Evolutionary conservation across 2,329 filamentous ascomycete genomes (phyloP).

Genomic region (Alternaria sp.): DNA sequence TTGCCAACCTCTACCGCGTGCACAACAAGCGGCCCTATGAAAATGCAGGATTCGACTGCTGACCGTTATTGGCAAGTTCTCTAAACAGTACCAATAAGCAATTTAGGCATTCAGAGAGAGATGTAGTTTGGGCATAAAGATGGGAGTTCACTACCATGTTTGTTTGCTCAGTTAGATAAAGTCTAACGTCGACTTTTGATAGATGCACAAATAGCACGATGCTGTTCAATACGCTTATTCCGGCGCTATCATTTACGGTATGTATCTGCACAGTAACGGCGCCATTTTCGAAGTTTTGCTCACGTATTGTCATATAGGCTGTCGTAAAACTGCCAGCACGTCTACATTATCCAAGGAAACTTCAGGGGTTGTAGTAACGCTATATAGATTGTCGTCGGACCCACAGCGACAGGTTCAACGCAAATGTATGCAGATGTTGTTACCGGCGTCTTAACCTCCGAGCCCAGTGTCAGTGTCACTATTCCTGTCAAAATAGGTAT

Average conservation of each 20-base stretch:
- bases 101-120: background rate
- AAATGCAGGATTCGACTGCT: background rate
- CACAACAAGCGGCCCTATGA: background rate
- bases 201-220: background rate
- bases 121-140: background rate
- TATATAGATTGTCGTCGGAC: slow-evolving; percentile 4
- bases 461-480: background rate
- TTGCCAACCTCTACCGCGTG: background rate
- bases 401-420: background rate
- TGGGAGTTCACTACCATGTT: background rate
- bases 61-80: fast-evolving
- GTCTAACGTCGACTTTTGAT: background rate
- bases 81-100: background rate
- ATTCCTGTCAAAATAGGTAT: background rate
- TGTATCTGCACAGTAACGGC: background rate
- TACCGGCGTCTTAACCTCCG: slow-evolving; percentile 3
- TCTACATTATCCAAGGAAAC: background rate
- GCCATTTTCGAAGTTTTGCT: background rate
- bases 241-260: background rate
- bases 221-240: background rate
- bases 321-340: background rate
- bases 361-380: background rate
- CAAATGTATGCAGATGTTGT: slow-evolving; percentile 5
- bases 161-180: background rate
- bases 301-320: background rate